Percentiles rank a stretch among this genome's conserved stretches.
Evolutionary conservation across 1,284 basidiomycete genomes (phyloP).

Genomic region (Heterobasidion irregulare): DNA sequence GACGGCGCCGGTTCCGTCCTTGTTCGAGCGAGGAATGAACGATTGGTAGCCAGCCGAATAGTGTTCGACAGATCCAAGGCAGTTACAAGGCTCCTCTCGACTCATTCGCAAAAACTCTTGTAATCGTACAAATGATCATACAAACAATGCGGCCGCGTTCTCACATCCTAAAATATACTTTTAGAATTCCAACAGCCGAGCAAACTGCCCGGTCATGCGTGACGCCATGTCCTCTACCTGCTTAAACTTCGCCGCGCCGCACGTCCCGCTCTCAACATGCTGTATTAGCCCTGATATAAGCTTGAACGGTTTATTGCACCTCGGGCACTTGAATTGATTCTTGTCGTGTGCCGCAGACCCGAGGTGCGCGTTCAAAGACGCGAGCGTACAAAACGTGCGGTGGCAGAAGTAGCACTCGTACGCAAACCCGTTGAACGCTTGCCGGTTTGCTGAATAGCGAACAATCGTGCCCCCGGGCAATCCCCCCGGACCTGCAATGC

Average conservation of each 20-base stretch:
- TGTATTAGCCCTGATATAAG: conserved; percentile 40
- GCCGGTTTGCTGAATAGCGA: conserved; percentile 28
- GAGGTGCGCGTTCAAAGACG: conserved; percentile 41
- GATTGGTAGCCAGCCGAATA: too few relatives aligned
- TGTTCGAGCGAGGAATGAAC: too few relatives aligned
- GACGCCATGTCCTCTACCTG: conserved; percentile 28
- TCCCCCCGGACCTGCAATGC: conserved; percentile 21
- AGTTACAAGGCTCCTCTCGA: too few relatives aligned
- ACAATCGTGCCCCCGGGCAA: conserved; percentile 27
- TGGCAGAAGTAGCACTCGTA: conserved; percentile 54
- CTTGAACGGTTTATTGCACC: conserved; percentile 30
- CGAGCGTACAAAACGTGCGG: conserved; percentile 24
- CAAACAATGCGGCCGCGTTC: too few relatives aligned
- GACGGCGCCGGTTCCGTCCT: too few relatives aligned
- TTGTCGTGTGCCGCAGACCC: conserved; percentile 35
- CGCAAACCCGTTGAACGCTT: conserved; percentile 35
- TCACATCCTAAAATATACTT: neutral
- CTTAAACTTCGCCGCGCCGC: conserved; percentile 37
- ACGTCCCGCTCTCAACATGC: conserved; percentile 48
- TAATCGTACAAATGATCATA: too few relatives aligned
- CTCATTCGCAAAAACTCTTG: too few relatives aligned
- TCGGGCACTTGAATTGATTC: conserved; percentile 37
- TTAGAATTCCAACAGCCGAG: conserved; percentile 6
- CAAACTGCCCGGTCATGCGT: conserved; percentile 17
- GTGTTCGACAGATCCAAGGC: too few relatives aligned